phyloP scores from a whole-genome alignment of 164 flowering plant genomes.

The Vitis amurensis region DNA sequence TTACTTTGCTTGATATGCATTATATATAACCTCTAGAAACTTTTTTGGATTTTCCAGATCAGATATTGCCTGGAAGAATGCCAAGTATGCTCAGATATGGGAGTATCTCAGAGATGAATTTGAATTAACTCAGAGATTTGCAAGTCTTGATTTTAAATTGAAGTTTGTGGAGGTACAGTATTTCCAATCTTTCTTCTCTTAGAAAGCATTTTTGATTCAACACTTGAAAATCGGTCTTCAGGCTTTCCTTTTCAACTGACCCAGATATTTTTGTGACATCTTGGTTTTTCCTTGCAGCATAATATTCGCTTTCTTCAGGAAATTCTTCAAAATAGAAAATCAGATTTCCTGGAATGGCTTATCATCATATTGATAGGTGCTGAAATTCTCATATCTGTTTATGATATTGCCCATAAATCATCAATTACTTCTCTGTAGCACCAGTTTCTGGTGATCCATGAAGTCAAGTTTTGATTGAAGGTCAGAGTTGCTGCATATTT shows the following conservation, averaged over 20 bases:
- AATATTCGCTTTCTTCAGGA: conserved; percentile 91
- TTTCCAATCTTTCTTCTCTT: not conserved
- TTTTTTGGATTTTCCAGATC: conserved; percentile 52
- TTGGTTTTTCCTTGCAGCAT: conserved; percentile 56
- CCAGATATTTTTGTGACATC: not conserved
- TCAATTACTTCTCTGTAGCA: conserved; percentile 33
- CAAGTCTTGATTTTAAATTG: conserved; percentile 89
- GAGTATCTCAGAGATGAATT: conserved; percentile 92
- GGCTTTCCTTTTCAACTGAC: not conserved
- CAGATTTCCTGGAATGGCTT: conserved; percentile 89
- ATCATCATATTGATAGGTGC: conserved; percentile 79
- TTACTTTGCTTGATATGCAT: not conserved
- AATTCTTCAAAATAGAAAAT: conserved; percentile 89
- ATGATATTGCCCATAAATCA: conserved; percentile 62
- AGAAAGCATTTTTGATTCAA: not conserved
- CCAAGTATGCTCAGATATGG: conserved; percentile 95
- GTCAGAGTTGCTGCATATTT: not conserved
- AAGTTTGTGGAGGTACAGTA: conserved; percentile 88
- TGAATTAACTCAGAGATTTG: conserved; percentile 91
- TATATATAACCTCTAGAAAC: not conserved
- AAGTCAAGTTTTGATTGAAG: conserved; percentile 3
- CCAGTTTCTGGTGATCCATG: not conserved
- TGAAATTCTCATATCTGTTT: conserved; percentile 78
- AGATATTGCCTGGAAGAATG: conserved; percentile 96
- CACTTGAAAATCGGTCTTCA: not conserved